A percentile compares a stretch with the other conserved stretches of the same genome.
phyloP scores from a whole-genome alignment of 768 basidiomycete genomes.

The Russula brevipes region DNA sequence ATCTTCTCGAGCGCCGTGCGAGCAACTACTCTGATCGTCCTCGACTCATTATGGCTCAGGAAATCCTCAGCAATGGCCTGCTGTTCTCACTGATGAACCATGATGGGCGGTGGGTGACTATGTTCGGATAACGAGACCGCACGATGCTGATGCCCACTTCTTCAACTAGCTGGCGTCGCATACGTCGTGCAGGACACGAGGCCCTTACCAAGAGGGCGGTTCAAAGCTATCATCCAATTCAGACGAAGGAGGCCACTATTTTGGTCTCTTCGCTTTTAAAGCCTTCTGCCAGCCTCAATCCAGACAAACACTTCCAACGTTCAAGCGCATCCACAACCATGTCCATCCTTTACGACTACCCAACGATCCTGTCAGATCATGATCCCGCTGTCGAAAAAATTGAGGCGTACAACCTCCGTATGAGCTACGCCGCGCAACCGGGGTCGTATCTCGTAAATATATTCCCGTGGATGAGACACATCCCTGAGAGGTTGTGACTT shows the following conservation, averaged over 20 bases:
- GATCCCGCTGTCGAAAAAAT: background rate
- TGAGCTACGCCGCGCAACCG: background rate
- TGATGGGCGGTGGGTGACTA: background rate
- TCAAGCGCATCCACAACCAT: constrained; percentile 28
- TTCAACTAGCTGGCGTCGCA: constrained; percentile 31
- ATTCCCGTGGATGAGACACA: constrained; percentile 17
- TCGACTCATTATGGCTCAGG: constrained; percentile 9
- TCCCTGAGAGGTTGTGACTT: constrained; percentile 2
- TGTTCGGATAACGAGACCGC: background rate
- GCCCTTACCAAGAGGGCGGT: constrained; percentile 29
- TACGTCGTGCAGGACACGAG: constrained; percentile 33
- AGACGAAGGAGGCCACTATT: constrained; percentile 31
- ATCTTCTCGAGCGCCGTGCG: constrained; percentile 29
- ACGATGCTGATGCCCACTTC: too few relatives aligned
- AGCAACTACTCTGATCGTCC: constrained; percentile 31
- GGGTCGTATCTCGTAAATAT: constrained; percentile 2
- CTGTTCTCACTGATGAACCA: background rate
- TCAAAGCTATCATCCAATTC: constrained; percentile 26
- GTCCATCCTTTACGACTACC: constrained; percentile 28
- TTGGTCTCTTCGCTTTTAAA: constrained; percentile 30
- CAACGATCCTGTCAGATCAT: constrained; percentile 1
- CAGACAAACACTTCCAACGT: constrained; percentile 31
- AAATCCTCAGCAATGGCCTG: constrained; percentile 13
- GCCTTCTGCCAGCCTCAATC: constrained; percentile 26
- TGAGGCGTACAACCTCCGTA: background rate